phyloP scores from a whole-genome alignment of 2,329 filamentous ascomycete species.

The Colletotrichum nymphaeae region DNA sequence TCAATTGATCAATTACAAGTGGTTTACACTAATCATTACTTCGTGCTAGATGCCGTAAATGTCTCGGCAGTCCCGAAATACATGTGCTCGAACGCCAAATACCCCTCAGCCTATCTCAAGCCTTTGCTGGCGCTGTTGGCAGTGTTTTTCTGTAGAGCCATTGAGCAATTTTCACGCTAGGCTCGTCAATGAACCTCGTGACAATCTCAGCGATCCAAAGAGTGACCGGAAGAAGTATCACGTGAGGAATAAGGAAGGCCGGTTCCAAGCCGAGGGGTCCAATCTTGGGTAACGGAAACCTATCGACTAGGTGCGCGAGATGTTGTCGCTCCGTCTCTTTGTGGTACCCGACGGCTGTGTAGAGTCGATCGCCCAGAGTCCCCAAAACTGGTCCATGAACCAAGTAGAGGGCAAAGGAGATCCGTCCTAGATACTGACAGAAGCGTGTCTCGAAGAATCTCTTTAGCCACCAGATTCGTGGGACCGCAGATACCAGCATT shows the following conservation, averaged over 20 bases:
- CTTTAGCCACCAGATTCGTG: constrained; percentile 51
- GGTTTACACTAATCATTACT: background rate
- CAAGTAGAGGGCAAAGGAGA: constrained; percentile 71
- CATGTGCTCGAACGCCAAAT: background rate
- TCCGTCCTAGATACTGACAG: constrained; percentile 69
- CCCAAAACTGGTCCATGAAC: constrained; percentile 68
- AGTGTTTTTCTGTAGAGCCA: constrained; percentile 66
- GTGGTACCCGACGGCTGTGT: constrained; percentile 68
- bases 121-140: background rate
- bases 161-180: constrained; percentile 66
- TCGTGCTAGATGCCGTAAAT: background rate
- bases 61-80: background rate
- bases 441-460: constrained; percentile 60
- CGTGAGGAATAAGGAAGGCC: constrained; percentile 68
- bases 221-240: constrained; percentile 70
- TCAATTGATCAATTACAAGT: background rate
- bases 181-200: constrained; percentile 68
- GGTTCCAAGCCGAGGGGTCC: constrained; percentile 72
- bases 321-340: constrained; percentile 59
- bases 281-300: constrained; percentile 62
- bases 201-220: constrained; percentile 68
- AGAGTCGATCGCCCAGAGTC: constrained; percentile 65
- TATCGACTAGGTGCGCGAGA: constrained; percentile 67
- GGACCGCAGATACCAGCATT: constrained; percentile 47
- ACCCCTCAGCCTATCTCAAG: background rate